phyloP scores from a whole-genome alignment of 2,329 filamentous ascomycete species.

The Fusarium marasasianum region DNA sequence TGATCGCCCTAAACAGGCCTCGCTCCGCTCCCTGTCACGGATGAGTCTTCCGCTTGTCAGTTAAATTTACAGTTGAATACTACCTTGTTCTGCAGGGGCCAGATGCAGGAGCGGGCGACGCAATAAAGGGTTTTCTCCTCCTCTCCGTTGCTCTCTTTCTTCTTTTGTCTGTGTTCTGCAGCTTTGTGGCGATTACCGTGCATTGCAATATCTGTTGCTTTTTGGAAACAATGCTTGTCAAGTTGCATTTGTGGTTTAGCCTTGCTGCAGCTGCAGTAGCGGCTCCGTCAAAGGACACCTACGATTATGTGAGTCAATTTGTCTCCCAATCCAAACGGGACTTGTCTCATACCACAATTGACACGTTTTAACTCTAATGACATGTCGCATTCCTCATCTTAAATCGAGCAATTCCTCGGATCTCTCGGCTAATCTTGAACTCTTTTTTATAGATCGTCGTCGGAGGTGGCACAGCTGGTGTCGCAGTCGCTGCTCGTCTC shows the following conservation, averaged over 20 bases:
- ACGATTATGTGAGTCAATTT: constrained; percentile 34
- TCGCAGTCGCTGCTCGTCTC: constrained; percentile 45
- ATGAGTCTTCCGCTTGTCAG: not conserved
- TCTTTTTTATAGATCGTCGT: constrained; percentile 36
- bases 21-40: not conserved
- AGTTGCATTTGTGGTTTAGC: constrained; percentile 25
- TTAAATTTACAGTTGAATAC: not conserved
- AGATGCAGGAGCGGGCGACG: not conserved
- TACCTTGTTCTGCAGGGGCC: not conserved
- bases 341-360: not conserved
- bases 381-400: not conserved
- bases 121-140: not conserved
- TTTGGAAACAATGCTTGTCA: constrained; percentile 21
- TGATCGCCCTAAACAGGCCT: not conserved
- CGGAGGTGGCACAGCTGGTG: constrained; percentile 46
- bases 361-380: not conserved
- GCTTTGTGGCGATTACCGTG: not conserved
- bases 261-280: constrained; percentile 27
- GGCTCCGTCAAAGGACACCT: constrained; percentile 18
- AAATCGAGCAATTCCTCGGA: not conserved
- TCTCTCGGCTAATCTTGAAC: not conserved
- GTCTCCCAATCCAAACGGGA: not conserved
- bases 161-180: not conserved
- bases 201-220: not conserved
- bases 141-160: not conserved